phyloP scores from a whole-genome alignment of 768 basidiomycete species.

The Tulasnella sp. region DNA sequence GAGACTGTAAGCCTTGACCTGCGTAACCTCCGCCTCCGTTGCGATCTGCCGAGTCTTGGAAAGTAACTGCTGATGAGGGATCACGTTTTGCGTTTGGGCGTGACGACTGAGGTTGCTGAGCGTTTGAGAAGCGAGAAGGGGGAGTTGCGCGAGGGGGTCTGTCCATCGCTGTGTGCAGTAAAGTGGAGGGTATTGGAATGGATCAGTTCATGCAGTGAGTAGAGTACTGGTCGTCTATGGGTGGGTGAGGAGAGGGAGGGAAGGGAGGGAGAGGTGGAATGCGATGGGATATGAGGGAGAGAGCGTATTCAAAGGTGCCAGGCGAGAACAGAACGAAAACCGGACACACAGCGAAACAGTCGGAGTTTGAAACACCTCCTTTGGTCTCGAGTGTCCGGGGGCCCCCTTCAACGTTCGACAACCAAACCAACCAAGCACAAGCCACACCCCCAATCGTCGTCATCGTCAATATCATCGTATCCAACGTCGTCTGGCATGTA shows the following conservation, averaged over 20 bases:
- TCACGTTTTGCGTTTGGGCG: background rate
- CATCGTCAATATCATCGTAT: constrained; percentile 31
- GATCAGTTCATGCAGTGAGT: constrained; percentile 1
- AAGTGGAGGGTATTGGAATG: background rate
- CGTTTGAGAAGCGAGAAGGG: background rate
- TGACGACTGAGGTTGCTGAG: background rate
- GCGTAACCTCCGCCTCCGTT: background rate
- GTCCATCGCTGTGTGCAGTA: background rate
- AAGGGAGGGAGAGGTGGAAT: background rate
- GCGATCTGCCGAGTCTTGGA: background rate
- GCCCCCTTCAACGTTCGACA: no score
- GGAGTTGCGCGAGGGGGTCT: constrained; percentile 1
- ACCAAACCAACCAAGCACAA: constrained; percentile 30
- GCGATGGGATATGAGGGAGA: background rate
- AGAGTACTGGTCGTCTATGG: background rate
- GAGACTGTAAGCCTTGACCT: background rate
- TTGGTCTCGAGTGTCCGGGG: background rate
- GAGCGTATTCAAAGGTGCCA: background rate
- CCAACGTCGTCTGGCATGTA: constrained; percentile 29
- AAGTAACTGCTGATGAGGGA: background rate
- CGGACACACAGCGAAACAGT: background rate
- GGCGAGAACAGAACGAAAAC: constrained; percentile 6
- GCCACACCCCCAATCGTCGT: constrained; percentile 43
- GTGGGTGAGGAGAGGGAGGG: background rate
- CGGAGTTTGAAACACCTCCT: background rate